phyloP scores from a whole-genome alignment of 495 filamentous ascomycete species.

The Coniosporium apollinis region DNA sequence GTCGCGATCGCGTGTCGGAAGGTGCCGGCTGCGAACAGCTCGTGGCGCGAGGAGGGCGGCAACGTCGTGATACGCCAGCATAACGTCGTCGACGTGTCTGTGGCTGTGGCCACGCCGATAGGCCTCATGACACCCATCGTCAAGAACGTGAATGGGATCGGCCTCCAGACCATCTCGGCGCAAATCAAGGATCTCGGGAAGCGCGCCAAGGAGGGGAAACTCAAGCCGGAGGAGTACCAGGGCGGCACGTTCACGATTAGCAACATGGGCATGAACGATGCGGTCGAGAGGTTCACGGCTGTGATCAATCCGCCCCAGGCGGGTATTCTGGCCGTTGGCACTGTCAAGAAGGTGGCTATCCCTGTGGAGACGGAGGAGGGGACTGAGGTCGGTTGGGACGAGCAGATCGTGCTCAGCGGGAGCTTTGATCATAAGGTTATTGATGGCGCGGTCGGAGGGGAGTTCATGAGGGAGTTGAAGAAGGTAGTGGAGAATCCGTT shows the following conservation, averaged over 20 bases:
- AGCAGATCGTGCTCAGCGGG: slow-evolving; percentile 84
- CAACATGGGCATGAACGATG: slow-evolving; percentile 99
- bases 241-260: slow-evolving; percentile 98
- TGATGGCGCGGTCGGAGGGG: slow-evolving; percentile 84
- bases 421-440: slow-evolving; percentile 98
- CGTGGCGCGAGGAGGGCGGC: slow-evolving; percentile 70
- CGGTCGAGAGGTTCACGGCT: slow-evolving; percentile 94
- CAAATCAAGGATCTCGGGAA: slow-evolving; percentile 91
- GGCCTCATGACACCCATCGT: slow-evolving; percentile 98
- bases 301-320: slow-evolving; percentile 99
- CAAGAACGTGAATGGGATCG: slow-evolving; percentile 64
- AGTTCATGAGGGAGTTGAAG: slow-evolving; percentile 96
- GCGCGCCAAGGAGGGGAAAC: slow-evolving; percentile 90
- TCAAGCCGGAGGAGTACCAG: slow-evolving; percentile 99
- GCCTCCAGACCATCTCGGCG: slow-evolving; percentile 71
- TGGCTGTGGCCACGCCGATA: slow-evolving; percentile 84
- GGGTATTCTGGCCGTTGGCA: slow-evolving; percentile 87
- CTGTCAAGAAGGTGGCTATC: slow-evolving; percentile 83
- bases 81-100: slow-evolving; percentile 76
- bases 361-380: slow-evolving; percentile 76
- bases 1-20: slow-evolving; percentile 75
- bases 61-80: slow-evolving; percentile 72
- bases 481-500: slow-evolving; percentile 94
- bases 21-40: slow-evolving; percentile 89
- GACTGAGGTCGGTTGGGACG: slow-evolving; percentile 70